A percentile compares a stretch with the other conserved stretches of the same genome.
phyloP scores from a whole-genome alignment of 2,329 filamentous ascomycete genomes.

The Fusarium nisikadoi region DNA sequence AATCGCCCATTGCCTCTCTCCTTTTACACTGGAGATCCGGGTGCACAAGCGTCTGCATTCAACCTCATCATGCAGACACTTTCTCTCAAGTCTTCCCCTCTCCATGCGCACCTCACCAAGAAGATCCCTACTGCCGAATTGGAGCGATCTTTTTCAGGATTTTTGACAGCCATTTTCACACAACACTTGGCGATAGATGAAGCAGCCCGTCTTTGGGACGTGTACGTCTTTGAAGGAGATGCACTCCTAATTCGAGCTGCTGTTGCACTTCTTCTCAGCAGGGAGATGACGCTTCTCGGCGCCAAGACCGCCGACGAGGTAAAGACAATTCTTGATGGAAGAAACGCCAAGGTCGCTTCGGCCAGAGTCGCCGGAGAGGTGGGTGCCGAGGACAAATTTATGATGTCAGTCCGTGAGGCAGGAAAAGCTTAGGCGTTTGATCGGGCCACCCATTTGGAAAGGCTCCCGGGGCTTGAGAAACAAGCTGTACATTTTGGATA shows the following conservation, averaged over 20 bases:
- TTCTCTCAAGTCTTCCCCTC: slow-evolving; percentile 68
- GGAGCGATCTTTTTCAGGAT: slow-evolving; percentile 65
- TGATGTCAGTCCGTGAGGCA: slow-evolving; percentile 50
- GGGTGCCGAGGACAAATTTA: slow-evolving; percentile 60
- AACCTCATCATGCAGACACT: slow-evolving; percentile 75
- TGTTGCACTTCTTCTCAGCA: slow-evolving; percentile 70
- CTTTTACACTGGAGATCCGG: slow-evolving; percentile 76
- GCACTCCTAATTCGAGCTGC: slow-evolving; percentile 75
- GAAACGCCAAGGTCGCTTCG: slow-evolving; percentile 45
- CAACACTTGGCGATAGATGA: slow-evolving; percentile 73
- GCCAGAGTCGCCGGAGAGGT: slow-evolving; percentile 52
- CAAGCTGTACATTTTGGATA: slow-evolving; percentile 44
- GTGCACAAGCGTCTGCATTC: slow-evolving; percentile 76
- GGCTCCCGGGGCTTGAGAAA: slow-evolving; percentile 13
- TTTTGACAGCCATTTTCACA: slow-evolving; percentile 75
- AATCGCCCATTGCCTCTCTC: slow-evolving; percentile 80
- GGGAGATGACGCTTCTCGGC: slow-evolving; percentile 63
- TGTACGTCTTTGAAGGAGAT: slow-evolving; percentile 86
- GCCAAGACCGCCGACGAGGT: slow-evolving; percentile 59
- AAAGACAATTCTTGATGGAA: slow-evolving; percentile 50
- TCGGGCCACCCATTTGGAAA: slow-evolving; percentile 9
- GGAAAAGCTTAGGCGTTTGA: slow-evolving; percentile 45
- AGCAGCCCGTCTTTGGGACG: slow-evolving; percentile 80
- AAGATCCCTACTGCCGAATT: slow-evolving; percentile 58
- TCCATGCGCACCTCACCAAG: slow-evolving; percentile 72